These are phyloP conservation scores for Candida stauntonica DNA, from an alignment of 805 yeast genomes.

Conservation along the genomic window DNA sequence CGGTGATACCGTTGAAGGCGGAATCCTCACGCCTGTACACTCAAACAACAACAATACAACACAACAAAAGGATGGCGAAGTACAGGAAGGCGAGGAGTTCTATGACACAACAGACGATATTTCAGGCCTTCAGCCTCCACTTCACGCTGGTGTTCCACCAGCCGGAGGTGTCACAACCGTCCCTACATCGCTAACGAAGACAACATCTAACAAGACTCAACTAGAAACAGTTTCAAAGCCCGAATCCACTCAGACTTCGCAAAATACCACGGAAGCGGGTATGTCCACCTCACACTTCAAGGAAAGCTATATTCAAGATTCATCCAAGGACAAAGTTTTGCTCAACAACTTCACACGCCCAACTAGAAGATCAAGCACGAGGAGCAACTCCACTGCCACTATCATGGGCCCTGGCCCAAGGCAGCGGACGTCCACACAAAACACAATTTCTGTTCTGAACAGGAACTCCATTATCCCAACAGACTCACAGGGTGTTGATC, in stretches of 20 bases:
- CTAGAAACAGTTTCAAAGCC: neutral
- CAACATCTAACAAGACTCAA: neutral
- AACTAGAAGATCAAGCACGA: conserved; percentile 18
- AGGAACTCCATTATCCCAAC: conserved; percentile 19
- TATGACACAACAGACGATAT: neutral
- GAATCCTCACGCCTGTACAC: too few species aligned
- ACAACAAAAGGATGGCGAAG: neutral
- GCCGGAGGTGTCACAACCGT: neutral
- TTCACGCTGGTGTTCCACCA: neutral
- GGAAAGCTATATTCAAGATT: conserved; percentile 34
- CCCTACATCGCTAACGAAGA: neutral
- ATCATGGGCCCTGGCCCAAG: conserved; percentile 5
- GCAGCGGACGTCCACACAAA: neutral
- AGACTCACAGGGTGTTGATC: conserved; percentile 29
- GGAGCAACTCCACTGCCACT: conserved; percentile 7
- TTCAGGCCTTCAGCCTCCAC: too few species aligned
- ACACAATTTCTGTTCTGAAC: neutral
- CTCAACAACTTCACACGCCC: conserved; percentile 29
- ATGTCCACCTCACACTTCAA: conserved; percentile 15
- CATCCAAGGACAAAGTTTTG: conserved; percentile 29
- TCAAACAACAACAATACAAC: too few species aligned
- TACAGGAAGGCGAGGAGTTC: neutral
- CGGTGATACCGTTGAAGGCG: too few species aligned
- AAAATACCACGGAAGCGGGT: neutral
- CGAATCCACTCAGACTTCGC: neutral